Evolutionary conservation across 345 rosid genomes (phyloP).

Genomic region (Lenwebbia sp.): DNA sequence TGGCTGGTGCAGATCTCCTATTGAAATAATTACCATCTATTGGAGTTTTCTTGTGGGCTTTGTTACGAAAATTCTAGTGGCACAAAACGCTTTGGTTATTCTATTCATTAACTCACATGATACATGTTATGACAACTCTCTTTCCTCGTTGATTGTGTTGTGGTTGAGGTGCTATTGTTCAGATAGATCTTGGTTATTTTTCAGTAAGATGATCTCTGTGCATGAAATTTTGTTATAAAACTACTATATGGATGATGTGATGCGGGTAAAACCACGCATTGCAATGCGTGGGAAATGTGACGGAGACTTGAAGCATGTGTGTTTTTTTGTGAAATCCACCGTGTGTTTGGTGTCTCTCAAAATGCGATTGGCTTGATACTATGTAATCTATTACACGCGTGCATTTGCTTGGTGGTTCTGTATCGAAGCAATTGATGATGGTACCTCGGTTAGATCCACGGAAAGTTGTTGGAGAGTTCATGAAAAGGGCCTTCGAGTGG

Average conservation of each 20-base stretch:
- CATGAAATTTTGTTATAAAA: background rate
- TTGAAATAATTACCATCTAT: background rate
- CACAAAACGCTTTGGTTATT: background rate
- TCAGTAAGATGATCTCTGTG: background rate
- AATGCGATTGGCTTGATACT: background rate
- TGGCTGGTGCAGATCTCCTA: background rate
- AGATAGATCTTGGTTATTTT: background rate
- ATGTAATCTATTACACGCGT: background rate
- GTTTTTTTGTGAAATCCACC: background rate
- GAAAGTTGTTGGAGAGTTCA: background rate
- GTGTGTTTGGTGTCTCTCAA: background rate
- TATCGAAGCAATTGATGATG: background rate
- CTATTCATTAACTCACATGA: background rate
- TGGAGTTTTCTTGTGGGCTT: background rate
- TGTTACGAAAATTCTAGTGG: background rate
- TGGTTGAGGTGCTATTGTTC: background rate
- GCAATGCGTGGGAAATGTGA: background rate
- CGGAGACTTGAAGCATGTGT: background rate
- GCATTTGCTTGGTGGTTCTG: background rate
- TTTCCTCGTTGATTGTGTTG: background rate
- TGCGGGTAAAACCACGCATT: background rate
- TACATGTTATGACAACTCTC: background rate
- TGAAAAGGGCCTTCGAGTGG: background rate
- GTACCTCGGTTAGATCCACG: background rate
- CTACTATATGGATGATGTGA: background rate